Percentiles rank a stretch among this genome's conserved stretches.
Conservation (phyloP, 768 basidiomycete genomes). For the Collybiopsis luxurians region DNA sequence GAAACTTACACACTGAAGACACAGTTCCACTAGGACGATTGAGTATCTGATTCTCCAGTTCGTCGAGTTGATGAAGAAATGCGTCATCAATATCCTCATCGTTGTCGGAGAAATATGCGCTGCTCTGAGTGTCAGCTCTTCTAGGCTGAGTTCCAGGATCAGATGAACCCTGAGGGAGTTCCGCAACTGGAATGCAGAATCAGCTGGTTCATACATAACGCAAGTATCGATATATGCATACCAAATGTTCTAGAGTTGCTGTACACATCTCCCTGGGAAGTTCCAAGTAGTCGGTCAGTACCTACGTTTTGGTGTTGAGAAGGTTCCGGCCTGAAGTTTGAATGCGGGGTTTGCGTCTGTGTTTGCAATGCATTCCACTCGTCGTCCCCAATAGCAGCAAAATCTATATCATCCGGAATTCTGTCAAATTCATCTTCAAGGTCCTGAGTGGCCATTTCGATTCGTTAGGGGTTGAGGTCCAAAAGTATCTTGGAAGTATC, state of each 20-base stretch:
- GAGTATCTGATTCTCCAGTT: neutral
- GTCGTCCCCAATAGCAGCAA: slow-evolving; percentile 47
- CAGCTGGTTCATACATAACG: no score
- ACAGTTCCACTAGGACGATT: neutral
- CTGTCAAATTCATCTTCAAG: slow-evolving; percentile 52
- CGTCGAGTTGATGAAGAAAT: neutral
- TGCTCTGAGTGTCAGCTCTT: neutral
- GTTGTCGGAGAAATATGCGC: neutral
- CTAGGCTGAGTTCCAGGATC: slow-evolving; percentile 4
- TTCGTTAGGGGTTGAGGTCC: neutral
- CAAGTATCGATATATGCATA: neutral
- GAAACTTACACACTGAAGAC: neutral
- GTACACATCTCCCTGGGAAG: no score
- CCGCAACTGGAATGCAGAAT: neutral
- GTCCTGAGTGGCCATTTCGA: slow-evolving; percentile 23
- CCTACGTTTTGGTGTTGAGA: no score
- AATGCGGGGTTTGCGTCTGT: no score
- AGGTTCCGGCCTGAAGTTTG: no score
- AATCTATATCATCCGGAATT: slow-evolving; percentile 44
- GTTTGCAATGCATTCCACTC: slow-evolving; percentile 37
- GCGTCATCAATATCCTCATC: neutral
- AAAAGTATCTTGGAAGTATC: no score
- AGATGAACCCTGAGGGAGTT: slow-evolving; percentile 9
- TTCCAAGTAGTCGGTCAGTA: no score
- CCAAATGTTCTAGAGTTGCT: neutral